Conservation (phyloP, 208 protist genomes). For the Crithidia acanthocephali region DNA sequence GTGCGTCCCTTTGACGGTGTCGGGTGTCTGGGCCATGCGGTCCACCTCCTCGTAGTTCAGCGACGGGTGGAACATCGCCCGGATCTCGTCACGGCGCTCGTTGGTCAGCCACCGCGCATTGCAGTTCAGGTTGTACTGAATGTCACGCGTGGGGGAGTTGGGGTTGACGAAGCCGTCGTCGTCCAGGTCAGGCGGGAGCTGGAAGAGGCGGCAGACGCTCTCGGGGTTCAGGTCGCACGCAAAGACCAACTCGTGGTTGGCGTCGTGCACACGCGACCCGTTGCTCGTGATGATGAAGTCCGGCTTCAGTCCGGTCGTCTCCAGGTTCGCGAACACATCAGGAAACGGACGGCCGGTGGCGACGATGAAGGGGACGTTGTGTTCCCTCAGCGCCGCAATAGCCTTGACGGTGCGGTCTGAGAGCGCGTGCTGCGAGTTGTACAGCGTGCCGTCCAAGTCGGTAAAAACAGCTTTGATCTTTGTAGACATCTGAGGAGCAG, state of each 20-base stretch:
- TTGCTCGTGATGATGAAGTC: slow-evolving; percentile 84
- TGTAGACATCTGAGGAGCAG: neutral
- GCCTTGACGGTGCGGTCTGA: slow-evolving; percentile 38
- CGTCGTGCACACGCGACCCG: slow-evolving; percentile 62
- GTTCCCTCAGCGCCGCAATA: slow-evolving; percentile 32
- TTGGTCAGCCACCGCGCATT: slow-evolving; percentile 62
- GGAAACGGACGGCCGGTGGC: slow-evolving; percentile 68
- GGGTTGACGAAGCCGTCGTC: slow-evolving; percentile 23
- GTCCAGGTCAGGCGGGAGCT: slow-evolving; percentile 24
- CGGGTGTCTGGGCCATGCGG: slow-evolving; percentile 42
- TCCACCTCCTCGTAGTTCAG: slow-evolving; percentile 53
- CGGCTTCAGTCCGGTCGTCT: slow-evolving; percentile 38
- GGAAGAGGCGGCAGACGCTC: slow-evolving; percentile 53
- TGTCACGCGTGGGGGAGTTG: slow-evolving; percentile 7
- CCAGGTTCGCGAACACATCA: slow-evolving; percentile 67
- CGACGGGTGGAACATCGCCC: slow-evolving; percentile 38
- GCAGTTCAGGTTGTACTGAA: slow-evolving; percentile 60
- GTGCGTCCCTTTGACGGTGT: slow-evolving; percentile 42
- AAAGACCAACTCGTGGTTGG: slow-evolving; percentile 35
- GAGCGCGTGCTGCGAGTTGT: slow-evolving; percentile 43
- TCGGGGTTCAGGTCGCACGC: slow-evolving; percentile 44
- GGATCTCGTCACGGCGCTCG: slow-evolving; percentile 30
- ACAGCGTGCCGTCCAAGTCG: slow-evolving; percentile 79
- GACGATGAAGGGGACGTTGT: slow-evolving; percentile 45
- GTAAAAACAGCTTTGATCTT: slow-evolving; percentile 44